phyloP scores from a whole-genome alignment of 2,329 filamentous ascomycete species.

The Monosporascus ibericus region DNA sequence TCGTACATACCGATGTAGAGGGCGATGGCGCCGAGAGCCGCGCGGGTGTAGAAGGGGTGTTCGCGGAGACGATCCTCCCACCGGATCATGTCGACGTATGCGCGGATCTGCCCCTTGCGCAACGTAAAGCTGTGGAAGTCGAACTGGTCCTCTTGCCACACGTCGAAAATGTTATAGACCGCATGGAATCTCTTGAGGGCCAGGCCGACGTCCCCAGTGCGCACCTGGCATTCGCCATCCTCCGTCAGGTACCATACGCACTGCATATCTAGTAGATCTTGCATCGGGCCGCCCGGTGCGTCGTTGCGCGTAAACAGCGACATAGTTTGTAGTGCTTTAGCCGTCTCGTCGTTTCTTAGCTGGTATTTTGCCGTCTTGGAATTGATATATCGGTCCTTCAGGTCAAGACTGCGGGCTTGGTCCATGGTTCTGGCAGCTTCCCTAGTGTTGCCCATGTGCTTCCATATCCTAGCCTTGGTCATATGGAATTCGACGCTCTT shows the following conservation, averaged over 20 bases:
- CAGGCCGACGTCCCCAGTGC: constrained; percentile 74
- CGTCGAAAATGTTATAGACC: constrained; percentile 87
- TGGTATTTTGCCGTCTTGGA: constrained; percentile 97
- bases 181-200: constrained; percentile 89
- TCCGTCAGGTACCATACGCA: constrained; percentile 96
- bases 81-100: constrained; percentile 91
- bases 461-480: constrained; percentile 92
- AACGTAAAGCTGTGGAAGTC: constrained; percentile 98
- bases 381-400: constrained; percentile 95
- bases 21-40: constrained; percentile 73
- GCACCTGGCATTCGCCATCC: constrained; percentile 82
- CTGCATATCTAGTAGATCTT: constrained; percentile 95
- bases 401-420: constrained; percentile 74
- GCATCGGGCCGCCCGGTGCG: constrained; percentile 77
- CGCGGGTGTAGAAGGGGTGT: constrained; percentile 86
- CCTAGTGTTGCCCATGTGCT: constrained; percentile 74
- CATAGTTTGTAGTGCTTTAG: constrained; percentile 80
- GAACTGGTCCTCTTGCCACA: constrained; percentile 98
- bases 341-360: constrained; percentile 84
- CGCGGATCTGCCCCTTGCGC: constrained; percentile 90
- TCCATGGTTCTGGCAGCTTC: constrained; percentile 88
- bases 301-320: constrained; percentile 92
- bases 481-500: constrained; percentile 87
- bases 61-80: constrained; percentile 92
- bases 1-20: constrained; percentile 78